Evolutionary conservation across 768 basidiomycete species (phyloP), one percentile per base, ranked within the genome.

Genomic region (Chalciporus sphaerocephalus): DNA sequence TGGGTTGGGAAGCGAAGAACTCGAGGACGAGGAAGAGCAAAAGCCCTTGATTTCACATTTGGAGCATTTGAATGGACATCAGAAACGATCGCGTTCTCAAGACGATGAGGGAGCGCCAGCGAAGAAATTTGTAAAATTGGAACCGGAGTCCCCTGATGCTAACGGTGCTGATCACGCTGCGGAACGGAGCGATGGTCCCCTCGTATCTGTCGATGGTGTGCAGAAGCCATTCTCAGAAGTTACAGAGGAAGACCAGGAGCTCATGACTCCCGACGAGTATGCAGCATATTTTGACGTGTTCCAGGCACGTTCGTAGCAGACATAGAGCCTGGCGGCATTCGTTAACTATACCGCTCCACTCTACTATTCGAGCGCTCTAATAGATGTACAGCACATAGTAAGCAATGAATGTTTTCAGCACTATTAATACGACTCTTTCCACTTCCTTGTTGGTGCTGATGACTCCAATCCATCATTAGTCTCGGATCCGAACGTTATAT

Each of bases 211-310:
- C 20, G 83, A 84, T 48, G 92, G 92, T 12, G 68, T 73, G 32
- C 74, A 80, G 16, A 81, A 88, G 55, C 75, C 79, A 6, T 85
- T 88, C 56, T 87, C 83, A 4, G 74, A 84, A 51, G 80, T 98
- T 34, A 94, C 89, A 3, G 93, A 96, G 56, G 94, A 92, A 53
- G 86, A 94, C 60, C 86, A 92, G 57, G 93, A 92, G 38, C 60
- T 83, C 55, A 96, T 96, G 93, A 90, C 89, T 4, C 84, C 89
- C 2, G 93, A 94, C 45, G 93, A 96, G 66, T 95, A 95, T 60
- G 81, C 83, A 23, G 80, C 80, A 25, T 92, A 79, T 67, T 91
- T 83, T 59, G 80, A 87, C 54, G 71, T 89, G 49, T 71, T 82
- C 60, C 78, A 80, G 65, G 70, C 74, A 41, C 72, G 65, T 41